Evolutionary conservation across 73 alveolate genomes (phyloP), one percentile per base, ranked within the genome.

Genomic region (Paramecium tetraurelia): DNA sequence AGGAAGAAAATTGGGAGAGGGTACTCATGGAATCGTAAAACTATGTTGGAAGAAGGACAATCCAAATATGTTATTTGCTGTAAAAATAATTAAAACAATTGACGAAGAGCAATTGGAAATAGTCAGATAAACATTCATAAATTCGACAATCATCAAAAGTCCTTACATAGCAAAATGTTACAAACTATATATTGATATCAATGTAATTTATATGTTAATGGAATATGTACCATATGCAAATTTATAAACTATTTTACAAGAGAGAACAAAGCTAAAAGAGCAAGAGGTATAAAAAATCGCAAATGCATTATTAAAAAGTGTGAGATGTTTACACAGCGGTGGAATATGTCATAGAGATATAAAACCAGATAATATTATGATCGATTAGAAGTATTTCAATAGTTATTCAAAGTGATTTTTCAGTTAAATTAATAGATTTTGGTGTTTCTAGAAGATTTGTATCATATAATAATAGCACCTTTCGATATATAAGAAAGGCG

Each of bases 361-460:
- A 36, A 75, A 75, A 75, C 87, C 87, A 75, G 87, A 75, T 75
- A 75, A 75, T 35, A 75, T 75, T 4, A n/a, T 31, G 48, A 31
- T 75, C 63, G 29, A 75, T 75, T 20, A 3, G 48, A 36, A 36
- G 87, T 29, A 75, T 75, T 36, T 36, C 59, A 36, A 31, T 68
- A 68, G 85, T 44, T 41, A 43, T 44, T 20, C 57, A 31, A 68
- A 68, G 85, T 16, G 85, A 68, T 68, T 68, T 40, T n/a, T 68
- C 63, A 75, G 59, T 75, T 24, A 75, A 75, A 36, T 75, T 75
- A 40, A 40, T 75, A 11, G 87, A 75, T 75, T 75, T 75, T 36
- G 87, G 87, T 10, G 87, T 75, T 11, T 75, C 87, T 21, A 75
- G 87, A 40, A 29, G 87, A 33, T 75, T 33, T 36, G 87, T 75